Conservation (phyloP, 192 early-diverging fungal species). For the Umbelopsis vinacea region DNA sequence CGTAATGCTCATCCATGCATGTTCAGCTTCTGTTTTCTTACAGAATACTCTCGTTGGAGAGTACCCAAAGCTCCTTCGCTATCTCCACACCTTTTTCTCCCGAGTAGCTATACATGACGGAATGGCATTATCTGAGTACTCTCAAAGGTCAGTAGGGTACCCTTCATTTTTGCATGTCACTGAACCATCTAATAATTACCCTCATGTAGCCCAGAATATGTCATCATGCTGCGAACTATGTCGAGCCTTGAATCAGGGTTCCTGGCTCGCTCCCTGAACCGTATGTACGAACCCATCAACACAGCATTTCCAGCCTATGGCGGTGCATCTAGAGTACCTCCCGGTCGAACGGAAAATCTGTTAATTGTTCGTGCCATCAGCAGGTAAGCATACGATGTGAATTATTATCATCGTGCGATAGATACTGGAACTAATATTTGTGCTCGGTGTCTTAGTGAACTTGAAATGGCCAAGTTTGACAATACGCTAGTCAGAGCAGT, state of each 20-base stretch:
- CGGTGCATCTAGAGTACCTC: conserved; percentile 36
- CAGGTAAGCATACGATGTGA: conserved; percentile 41
- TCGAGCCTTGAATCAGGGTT: conserved; percentile 48
- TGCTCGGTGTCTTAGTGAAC: conserved; percentile 51
- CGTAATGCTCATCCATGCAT: neutral
- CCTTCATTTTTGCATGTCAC: neutral
- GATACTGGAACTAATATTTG: neutral
- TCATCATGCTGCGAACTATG: conserved; percentile 46
- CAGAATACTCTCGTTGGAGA: conserved; percentile 58
- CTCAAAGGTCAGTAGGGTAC: conserved; percentile 46
- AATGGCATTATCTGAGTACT: conserved; percentile 46
- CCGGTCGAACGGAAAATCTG: conserved; percentile 57
- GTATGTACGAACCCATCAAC: conserved; percentile 70
- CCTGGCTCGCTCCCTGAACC: conserved; percentile 54
- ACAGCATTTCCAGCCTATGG: conserved; percentile 58
- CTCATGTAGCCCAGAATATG: conserved; percentile 37
- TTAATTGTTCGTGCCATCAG: conserved; percentile 59
- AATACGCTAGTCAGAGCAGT: conserved; percentile 50
- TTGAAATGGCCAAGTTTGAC: conserved; percentile 71
- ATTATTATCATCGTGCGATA: neutral
- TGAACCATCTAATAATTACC: too few relatives aligned
- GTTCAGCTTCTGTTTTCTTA: conserved; percentile 52
- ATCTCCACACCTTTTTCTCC: conserved; percentile 60
- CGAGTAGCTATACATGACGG: conserved; percentile 52
- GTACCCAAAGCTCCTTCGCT: conserved; percentile 53